Evolutionary conservation across 108 stramenopile species (phyloP).

Genomic region (Nitzschia putrida): DNA sequence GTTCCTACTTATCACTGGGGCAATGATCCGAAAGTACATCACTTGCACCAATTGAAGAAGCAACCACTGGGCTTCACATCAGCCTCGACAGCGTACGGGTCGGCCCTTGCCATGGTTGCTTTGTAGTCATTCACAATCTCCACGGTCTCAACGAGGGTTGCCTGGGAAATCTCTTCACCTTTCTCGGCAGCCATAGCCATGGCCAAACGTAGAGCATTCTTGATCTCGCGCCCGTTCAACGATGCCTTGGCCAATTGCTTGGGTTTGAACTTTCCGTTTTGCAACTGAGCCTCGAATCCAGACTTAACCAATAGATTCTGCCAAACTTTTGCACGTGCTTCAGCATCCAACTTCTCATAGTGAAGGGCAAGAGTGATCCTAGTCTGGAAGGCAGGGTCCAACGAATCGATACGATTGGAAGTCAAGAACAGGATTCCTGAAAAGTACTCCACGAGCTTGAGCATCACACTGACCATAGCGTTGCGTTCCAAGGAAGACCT

Average conservation of each 20-base stretch:
- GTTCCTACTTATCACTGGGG: too few relatives aligned
- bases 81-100: conserved; percentile 2
- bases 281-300: conserved; percentile 9
- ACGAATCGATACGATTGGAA: conserved; percentile 62
- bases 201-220: conserved; percentile 68
- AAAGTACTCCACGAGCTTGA: conserved; percentile 66
- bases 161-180: conserved; percentile 35
- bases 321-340: conserved; percentile 59
- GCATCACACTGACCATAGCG: conserved; percentile 78
- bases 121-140: conserved; percentile 28
- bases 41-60: conserved; percentile 4
- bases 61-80: neutral
- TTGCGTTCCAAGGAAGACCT: conserved; percentile 60
- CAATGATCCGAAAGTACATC: too few relatives aligned
- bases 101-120: conserved; percentile 4
- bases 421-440: conserved; percentile 69
- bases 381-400: conserved; percentile 74
- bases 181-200: conserved; percentile 66
- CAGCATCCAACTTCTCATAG: conserved; percentile 50
- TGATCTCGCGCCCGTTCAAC: conserved; percentile 75
- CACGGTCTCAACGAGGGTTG: conserved; percentile 50
- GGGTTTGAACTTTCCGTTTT: conserved; percentile 33
- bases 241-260: conserved; percentile 42
- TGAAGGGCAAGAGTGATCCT: conserved; percentile 64
- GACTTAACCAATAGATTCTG: conserved; percentile 53